Evolutionary conservation across 2,329 filamentous ascomycete species (phyloP).

Genomic region (Blastomyces percursus): DNA sequence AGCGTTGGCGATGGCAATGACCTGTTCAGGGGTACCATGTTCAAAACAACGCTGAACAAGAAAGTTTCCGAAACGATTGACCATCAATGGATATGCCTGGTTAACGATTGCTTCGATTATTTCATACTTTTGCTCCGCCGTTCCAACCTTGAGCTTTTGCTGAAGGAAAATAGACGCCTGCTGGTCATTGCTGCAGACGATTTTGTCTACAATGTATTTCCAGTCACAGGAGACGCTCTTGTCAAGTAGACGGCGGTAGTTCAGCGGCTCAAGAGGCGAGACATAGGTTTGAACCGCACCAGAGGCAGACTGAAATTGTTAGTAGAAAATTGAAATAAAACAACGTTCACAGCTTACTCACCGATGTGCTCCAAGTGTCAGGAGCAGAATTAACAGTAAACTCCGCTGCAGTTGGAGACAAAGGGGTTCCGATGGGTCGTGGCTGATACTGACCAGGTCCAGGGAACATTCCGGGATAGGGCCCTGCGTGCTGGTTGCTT

Average conservation of each 20-base stretch:
- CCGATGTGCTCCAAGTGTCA: conserved; percentile 37
- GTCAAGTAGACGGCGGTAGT: conserved; percentile 89
- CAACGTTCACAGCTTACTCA: conserved; percentile 33
- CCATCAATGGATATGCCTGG: conserved; percentile 90
- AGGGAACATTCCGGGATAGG: conserved; percentile 29
- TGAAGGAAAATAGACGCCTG: conserved; percentile 98
- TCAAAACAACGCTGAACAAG: conserved; percentile 98
- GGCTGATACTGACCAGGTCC: conserved; percentile 38
- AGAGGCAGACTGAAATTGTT: conserved; percentile 34
- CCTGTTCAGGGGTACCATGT: conserved; percentile 87
- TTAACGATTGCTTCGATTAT: conserved; percentile 94
- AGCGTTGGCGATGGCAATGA: conserved; percentile 85
- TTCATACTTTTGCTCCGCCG: conserved; percentile 87
- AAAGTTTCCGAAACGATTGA: conserved; percentile 98
- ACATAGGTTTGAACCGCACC: conserved; percentile 65
- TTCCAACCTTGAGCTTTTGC: conserved; percentile 96
- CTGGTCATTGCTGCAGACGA: conserved; percentile 97
- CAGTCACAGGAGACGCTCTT: conserved; percentile 96
- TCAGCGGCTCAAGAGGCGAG: conserved; percentile 79
- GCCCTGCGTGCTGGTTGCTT: conserved; percentile 20
- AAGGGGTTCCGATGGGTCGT: conserved; percentile 51
- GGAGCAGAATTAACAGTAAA: conserved; percentile 42
- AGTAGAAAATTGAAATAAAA: conserved; percentile 14
- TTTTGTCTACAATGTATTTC: conserved; percentile 99
- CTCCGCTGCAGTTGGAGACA: conserved; percentile 64